These are phyloP conservation scores for Wickerhamomyces tratensis DNA, from an alignment of 805 yeast genomes.

Conservation along the genomic window DNA sequence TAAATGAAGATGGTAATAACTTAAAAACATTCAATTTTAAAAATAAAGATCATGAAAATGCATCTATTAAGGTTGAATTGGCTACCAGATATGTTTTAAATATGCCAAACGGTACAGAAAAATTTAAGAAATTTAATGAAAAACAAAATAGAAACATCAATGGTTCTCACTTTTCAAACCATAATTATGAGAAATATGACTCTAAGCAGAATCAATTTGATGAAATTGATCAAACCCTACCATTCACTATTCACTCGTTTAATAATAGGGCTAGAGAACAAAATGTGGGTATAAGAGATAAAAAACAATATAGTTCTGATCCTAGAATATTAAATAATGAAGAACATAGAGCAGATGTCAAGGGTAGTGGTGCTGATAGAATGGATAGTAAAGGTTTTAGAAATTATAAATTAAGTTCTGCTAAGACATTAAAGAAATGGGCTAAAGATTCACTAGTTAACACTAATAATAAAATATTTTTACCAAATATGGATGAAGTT, in stretches of 20 bases:
- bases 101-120: constrained; percentile 34
- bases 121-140: constrained; percentile 27
- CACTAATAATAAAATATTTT: constrained; percentile 26
- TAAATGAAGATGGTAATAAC: constrained; percentile 12
- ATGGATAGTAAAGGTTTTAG: constrained; percentile 35
- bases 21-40: constrained; percentile 35
- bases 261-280: constrained; percentile 86
- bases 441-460: constrained; percentile 34
- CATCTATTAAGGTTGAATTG: constrained; percentile 67
- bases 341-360: constrained; percentile 63
- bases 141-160: not conserved
- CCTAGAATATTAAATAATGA: constrained; percentile 63
- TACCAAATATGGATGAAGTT: constrained; percentile 53
- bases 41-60: constrained; percentile 21
- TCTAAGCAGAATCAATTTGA: no score
- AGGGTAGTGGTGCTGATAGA: constrained; percentile 67
- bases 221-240: no score
- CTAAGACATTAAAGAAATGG: constrained; percentile 46
- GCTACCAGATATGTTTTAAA: constrained; percentile 61
- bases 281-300: constrained; percentile 76
- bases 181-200: no score
- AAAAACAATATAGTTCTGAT: constrained; percentile 73
- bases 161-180: not conserved
- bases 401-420: constrained; percentile 42
- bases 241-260: constrained; percentile 39